phyloP scores from a whole-genome alignment of 495 filamentous ascomycete genomes.

The Lasiosphaeriaceae sp. region DNA sequence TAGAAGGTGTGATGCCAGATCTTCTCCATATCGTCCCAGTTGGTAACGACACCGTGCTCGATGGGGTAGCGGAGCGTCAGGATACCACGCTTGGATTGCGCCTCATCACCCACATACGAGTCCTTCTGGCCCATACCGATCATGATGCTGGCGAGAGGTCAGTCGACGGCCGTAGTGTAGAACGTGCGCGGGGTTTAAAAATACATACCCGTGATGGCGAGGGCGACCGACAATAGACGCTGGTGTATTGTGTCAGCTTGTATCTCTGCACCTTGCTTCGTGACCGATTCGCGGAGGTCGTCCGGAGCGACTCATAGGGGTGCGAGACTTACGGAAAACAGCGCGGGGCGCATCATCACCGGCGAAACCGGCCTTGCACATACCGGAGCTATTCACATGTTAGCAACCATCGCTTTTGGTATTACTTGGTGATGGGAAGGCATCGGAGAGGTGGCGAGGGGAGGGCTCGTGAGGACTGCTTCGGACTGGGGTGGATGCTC shows the following conservation, averaged over 20 bases:
- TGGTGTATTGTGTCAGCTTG: conserved; percentile 38
- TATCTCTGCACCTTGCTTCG: not conserved
- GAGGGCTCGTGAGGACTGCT: not conserved
- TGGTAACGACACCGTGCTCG: conserved; percentile 99
- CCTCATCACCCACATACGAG: conserved; percentile 99
- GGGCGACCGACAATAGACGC: conserved; percentile 99
- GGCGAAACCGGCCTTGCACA: conserved; percentile 99
- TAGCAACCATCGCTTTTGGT: conserved; percentile 34
- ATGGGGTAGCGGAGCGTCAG: conserved; percentile 98
- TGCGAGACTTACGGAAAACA: conserved; percentile 93
- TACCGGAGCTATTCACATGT: conserved; percentile 81
- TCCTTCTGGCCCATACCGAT: conserved; percentile 99
- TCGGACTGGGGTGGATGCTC: conserved; percentile 5
- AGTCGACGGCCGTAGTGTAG: conserved; percentile 6
- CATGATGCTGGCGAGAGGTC: conserved; percentile 76
- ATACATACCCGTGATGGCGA: conserved; percentile 96
- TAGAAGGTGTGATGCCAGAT: conserved; percentile 99
- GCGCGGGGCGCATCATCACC: conserved; percentile 99
- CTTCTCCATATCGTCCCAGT: conserved; percentile 99
- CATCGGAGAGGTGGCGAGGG: conserved; percentile 6
- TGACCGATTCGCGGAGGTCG: conserved; percentile 5
- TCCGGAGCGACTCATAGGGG: conserved; percentile 16
- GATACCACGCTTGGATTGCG: conserved; percentile 99
- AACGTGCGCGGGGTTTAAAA: not conserved
- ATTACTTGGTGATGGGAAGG: conserved; percentile 6